These are phyloP conservation scores for Coemansia sp. DNA, from an alignment of 192 early-diverging fungal genomes.

Conservation along the genomic window DNA sequence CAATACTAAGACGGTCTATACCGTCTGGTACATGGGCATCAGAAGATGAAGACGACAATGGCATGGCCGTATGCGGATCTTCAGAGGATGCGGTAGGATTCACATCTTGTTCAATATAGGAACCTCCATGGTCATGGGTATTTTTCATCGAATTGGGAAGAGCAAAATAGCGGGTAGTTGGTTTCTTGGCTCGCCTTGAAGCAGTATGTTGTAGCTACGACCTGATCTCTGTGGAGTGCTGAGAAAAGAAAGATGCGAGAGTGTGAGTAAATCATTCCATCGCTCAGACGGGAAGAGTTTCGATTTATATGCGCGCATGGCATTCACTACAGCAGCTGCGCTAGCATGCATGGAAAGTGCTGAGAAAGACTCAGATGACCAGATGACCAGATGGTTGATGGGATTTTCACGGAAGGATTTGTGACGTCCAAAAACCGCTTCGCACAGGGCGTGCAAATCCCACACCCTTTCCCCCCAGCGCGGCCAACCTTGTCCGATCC, in stretches of 20 bases:
- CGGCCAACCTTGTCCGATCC: not conserved
- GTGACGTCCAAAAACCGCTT: not conserved
- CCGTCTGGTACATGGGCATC: not conserved
- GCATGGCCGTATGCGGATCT: not conserved
- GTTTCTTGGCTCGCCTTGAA: not conserved
- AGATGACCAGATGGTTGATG: not conserved
- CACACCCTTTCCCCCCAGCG: not conserved
- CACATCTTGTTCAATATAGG: constrained; percentile 48
- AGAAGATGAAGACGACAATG: not conserved
- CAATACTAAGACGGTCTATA: not conserved
- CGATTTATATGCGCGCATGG: not conserved
- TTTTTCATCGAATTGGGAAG: constrained; percentile 39
- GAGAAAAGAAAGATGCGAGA: not conserved
- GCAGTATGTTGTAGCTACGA: not conserved
- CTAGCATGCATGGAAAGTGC: not conserved
- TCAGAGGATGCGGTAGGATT: constrained; percentile 15
- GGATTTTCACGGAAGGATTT: not conserved
- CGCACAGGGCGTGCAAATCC: not conserved
- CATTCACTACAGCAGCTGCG: not conserved
- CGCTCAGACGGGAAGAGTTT: not conserved
- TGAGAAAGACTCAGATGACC: not conserved
- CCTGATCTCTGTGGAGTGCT: not conserved
- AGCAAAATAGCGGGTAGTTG: not conserved
- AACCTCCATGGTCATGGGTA: constrained; percentile 38
- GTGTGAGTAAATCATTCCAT: not conserved